Percentiles rank a stretch among this genome's conserved stretches.
Conservation (phyloP, 257 asterid species). For the Forsythia viridissima region DNA sequence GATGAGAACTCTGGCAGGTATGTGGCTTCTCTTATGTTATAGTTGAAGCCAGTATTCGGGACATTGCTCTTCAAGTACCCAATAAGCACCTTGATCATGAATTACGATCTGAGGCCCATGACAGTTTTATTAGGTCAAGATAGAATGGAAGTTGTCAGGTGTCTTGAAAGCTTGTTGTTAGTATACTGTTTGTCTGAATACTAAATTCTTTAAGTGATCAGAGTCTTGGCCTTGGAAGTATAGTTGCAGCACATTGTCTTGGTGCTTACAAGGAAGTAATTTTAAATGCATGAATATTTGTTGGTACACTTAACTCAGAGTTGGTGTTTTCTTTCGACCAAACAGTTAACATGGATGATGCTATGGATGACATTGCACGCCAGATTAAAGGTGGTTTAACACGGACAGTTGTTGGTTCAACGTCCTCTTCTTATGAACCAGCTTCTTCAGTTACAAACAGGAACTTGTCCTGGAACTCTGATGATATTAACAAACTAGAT, state of each 20-base stretch:
- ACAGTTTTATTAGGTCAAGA: not conserved
- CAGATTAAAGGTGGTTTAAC: constrained; percentile 92
- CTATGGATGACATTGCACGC: constrained; percentile 96
- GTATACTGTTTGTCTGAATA: constrained; percentile 4
- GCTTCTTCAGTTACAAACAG: constrained; percentile 46
- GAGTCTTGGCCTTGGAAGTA: constrained; percentile 3
- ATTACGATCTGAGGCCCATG: not conserved
- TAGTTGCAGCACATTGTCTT: constrained; percentile 3
- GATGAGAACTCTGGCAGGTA: constrained; percentile 92
- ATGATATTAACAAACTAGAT: constrained; percentile 59
- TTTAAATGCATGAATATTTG: not conserved
- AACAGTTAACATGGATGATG: constrained; percentile 98
- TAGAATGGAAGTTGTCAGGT: not conserved
- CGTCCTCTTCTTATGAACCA: constrained; percentile 52
- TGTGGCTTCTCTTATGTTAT: constrained; percentile 31
- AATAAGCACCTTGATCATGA: constrained; percentile 3
- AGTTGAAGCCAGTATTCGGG: not conserved
- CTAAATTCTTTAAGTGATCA: not conserved
- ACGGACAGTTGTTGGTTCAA: constrained; percentile 68
- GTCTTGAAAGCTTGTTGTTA: not conserved
- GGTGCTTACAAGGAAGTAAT: constrained; percentile 12
- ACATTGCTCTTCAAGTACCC: not conserved
- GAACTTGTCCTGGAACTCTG: constrained; percentile 69
- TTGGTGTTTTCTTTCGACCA: constrained; percentile 15
- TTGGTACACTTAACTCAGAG: not conserved